Evolutionary conservation across 148 eudicot genomes (phyloP), one percentile per base, ranked within the genome.

Genomic region (Camellia sinensis): DNA sequence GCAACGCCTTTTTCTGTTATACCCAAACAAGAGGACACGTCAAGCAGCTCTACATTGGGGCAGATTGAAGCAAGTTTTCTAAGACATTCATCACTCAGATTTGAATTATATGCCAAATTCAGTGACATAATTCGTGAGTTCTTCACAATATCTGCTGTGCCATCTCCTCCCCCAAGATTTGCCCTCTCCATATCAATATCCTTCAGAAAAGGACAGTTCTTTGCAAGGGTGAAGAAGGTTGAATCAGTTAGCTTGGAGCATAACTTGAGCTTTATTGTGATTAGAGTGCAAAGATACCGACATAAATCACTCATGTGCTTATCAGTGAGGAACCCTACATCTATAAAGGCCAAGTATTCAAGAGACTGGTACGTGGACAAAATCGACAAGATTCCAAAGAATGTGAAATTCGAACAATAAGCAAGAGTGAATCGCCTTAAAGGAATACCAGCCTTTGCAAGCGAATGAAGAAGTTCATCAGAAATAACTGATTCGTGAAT

Each of bases 41-140:
- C 91, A 57, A 92, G 83, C 14, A 78, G 18, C 71, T 89, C 90
- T 43, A 92, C 65, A 75, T 82, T 84, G 14, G 94, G 94, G 83
- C 97, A 91, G 54, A 82, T 78, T 3, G 71, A 15, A 17, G 89
- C 87, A 84, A 92, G 69, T 37, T 71, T 82, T 59, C 82, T 82
- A 12, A 91, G 87, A 75, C 86, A 87, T 66, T 86, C 87, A 43
- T 87, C 86, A 72, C 77, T 86, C 76, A 92, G 62, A 37, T 78
- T 40, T 66, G 78, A 69, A 82, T 87, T 91, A 0, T 62, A 68
- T 46, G 85, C 44, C 85, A 92, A 77, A 70, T 65, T 66, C 77
- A 89, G 69, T 29, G 84, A 71, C 81, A 77, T 87, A 48, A 91
- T 81, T 2, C 77, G 67, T 1, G 78, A 66, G 61, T 88, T 84